phyloP scores from a whole-genome alignment of 768 basidiomycete genomes.

The Hysterangium stoloniferum region DNA sequence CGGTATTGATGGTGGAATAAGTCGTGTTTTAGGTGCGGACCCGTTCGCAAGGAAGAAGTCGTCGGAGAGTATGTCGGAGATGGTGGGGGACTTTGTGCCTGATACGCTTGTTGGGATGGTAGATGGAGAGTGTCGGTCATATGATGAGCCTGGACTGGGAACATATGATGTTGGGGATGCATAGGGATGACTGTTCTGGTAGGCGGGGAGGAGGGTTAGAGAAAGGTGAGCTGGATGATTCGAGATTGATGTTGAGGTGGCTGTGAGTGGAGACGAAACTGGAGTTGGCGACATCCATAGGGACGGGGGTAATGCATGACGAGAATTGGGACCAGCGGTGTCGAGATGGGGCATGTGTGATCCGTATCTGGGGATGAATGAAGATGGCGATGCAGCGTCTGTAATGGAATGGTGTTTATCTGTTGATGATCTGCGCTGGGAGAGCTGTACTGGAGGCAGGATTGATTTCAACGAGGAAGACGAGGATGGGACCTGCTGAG shows the following conservation, averaged over 20 bases:
- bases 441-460: neutral
- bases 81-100: slow-evolving; percentile 34
- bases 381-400: neutral
- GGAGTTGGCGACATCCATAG: slow-evolving; percentile 78
- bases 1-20: slow-evolving; percentile 30
- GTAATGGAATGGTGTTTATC: neutral
- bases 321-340: neutral
- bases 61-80: slow-evolving; percentile 65
- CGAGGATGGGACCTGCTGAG: neutral
- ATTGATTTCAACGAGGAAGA: neutral
- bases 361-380: neutral
- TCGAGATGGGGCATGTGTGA: neutral
- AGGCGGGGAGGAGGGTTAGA: slow-evolving; percentile 27
- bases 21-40: slow-evolving; percentile 28
- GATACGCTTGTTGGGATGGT: slow-evolving; percentile 22
- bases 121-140: slow-evolving; percentile 20
- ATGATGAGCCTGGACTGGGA: slow-evolving; percentile 25
- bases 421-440: neutral
- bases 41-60: slow-evolving; percentile 42
- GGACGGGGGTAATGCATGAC: slow-evolving; percentile 54
- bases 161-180: slow-evolving; percentile 33
- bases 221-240: slow-evolving; percentile 15
- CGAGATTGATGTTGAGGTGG: neutral
- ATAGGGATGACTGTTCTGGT: slow-evolving; percentile 26
- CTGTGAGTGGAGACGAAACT: slow-evolving; percentile 24